Conservation (phyloP, 768 basidiomycete genomes). For the Kwoniella sp. region DNA sequence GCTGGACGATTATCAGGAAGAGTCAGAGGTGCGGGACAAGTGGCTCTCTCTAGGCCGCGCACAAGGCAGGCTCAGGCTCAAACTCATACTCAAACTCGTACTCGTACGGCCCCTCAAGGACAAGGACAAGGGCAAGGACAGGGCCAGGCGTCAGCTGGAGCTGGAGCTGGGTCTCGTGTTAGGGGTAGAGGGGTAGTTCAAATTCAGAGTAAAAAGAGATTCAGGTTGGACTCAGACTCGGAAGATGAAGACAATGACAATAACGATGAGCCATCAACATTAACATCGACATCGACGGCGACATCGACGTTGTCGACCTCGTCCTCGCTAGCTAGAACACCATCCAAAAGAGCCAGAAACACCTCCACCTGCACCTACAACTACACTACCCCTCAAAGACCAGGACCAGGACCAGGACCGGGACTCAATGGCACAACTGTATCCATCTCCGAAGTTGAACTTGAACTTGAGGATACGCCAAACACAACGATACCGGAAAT, state of each 20-base stretch:
- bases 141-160: no score
- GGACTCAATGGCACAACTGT: no score
- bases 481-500: constrained; percentile 19
- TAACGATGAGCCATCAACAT: no score
- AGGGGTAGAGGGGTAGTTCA: not conserved
- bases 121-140: no score
- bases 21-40: constrained; percentile 39
- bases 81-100: not conserved
- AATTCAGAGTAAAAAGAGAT: constrained; percentile 27
- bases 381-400: constrained; percentile 14
- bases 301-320: not conserved
- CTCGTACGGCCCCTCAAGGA: not conserved
- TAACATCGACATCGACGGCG: not conserved
- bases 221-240: constrained; percentile 38
- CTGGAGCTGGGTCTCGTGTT: no score
- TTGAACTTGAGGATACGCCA: not conserved
- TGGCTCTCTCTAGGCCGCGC: constrained; percentile 39
- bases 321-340: constrained; percentile 9
- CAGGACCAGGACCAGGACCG: not conserved
- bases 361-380: no score
- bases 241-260: constrained; percentile 18
- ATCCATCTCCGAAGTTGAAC: not conserved
- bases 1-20: not conserved
- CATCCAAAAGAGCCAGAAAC: constrained; percentile 6
- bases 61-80: constrained; percentile 7